Base-by-base conservation (phyloP, 2,329 filamentous ascomycete species). In the Fusarium clavum region DNA sequence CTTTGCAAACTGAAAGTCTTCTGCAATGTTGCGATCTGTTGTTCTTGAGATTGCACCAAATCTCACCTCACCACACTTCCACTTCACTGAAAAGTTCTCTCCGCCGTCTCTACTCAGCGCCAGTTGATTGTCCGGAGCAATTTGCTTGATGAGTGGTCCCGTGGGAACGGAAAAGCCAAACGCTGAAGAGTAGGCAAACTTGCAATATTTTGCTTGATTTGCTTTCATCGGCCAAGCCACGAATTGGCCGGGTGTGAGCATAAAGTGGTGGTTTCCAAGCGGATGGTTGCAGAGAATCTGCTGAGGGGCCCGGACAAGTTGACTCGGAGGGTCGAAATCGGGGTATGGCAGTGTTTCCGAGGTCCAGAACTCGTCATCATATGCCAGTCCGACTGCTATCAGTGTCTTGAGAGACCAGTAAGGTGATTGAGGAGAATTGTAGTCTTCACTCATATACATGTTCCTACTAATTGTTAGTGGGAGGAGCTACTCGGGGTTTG, bases 401-500 rank as follows among this genome's bases (percentile, higher is more conserved):
- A 88, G 80, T 0, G 82, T 81, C 60, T 88, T 88, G 24, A 87
- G 74, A 10, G 81, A 82, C 86, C 86, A 88, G 69, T 87, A 88
- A 0, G 81, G 79, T 0, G 85, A 87, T 63, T 88, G 86, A 0
- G 86, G 85, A 3, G 86, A 88, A 70, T 88, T 88, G 73, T 88
- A 88, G 66, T 87, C 83, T 71, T 88, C 86, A 38, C 79, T 78
- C 80, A 88, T 81, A 69, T 83, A 87, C 82, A 86, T 86, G 66
- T 87, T 87, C 6, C 73, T 75, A 6, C 0, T 0, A 45, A 4
- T 2, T 10, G 16, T 61, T 25, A 73, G 58, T n/a, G n/a, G n/a
- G n/a, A n/a, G n/a, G n/a, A n/a, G n/a, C n/a, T n/a, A n/a, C n/a
- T n/a, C n/a, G n/a, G n/a, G n/a, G n/a, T n/a, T n/a, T n/a, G n/a